These are phyloP conservation scores for Lonicera japonica DNA, from an alignment of 129 eudicot genomes.

Conservation along the genomic window DNA sequence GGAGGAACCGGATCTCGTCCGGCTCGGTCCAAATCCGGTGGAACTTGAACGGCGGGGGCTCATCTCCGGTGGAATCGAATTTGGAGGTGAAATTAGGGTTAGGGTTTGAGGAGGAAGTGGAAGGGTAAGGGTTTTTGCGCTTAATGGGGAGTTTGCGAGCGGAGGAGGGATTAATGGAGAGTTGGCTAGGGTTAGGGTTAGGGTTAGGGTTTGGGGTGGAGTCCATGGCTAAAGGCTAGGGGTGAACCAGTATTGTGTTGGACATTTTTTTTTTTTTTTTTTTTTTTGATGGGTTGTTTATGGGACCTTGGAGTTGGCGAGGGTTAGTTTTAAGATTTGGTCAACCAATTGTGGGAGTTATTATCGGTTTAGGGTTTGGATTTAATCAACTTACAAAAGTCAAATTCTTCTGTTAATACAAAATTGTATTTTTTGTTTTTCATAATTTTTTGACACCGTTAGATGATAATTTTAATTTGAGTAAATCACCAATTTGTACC, in stretches of 20 bases:
- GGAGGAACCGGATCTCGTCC: constrained; percentile 75
- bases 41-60: constrained; percentile 48
- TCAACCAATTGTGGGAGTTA: constrained; percentile 8
- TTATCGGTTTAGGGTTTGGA: background rate
- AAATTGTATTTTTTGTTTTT: too few relatives aligned
- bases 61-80: background rate
- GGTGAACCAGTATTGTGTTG: constrained; percentile 8
- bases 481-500: too few relatives aligned
- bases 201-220: constrained; percentile 44
- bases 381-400: too few relatives aligned
- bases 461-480: too few relatives aligned
- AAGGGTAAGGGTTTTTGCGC: constrained; percentile 58
- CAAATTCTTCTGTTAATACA: too few relatives aligned
- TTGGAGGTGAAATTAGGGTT: constrained; percentile 21
- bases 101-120: constrained; percentile 6
- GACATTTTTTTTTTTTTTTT: too few relatives aligned
- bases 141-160: constrained; percentile 63
- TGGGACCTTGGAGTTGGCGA: background rate
- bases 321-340: constrained; percentile 26
- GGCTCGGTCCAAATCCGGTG: constrained; percentile 78
- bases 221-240: constrained; percentile 48
- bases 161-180: constrained; percentile 21
- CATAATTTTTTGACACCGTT: too few relatives aligned
- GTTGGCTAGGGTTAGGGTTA: constrained; percentile 23
- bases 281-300: too few relatives aligned